Evolutionary conservation across 176 grass and related monocot genomes (phyloP), one percentile per base, ranked within the genome.

Genomic region (Ensete glaucum): DNA sequence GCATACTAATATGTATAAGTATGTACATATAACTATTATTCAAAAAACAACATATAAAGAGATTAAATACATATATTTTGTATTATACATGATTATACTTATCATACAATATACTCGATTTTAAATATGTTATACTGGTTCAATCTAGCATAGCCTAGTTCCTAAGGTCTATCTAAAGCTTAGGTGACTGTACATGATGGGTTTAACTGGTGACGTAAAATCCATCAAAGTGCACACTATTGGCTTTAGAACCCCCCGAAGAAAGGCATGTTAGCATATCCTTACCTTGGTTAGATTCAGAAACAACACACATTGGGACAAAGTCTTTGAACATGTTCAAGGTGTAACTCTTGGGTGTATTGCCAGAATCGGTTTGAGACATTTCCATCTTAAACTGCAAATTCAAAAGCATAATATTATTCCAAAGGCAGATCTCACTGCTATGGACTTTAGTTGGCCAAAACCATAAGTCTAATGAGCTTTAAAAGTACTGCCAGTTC

Each of bases 321-420:
- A 96, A 92, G 81, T 96, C 89, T 79, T 96, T 86, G 85, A 86
- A 96, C 87, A 92, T 92, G 74, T 96, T 96, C 62, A 92, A 75
- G 78, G 85, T 90, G 81, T 96, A 96, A 77, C 93, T 92, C 81
- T 88, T 96, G 64, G 93, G 89, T 65, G 83, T 86, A 82, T 92
- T 85, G 21, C 83, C 89, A 60, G 85, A 78, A 48, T 84, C 82
- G 49, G 77, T 73, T 76, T 86, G 89, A 73, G 87, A 76, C 89
- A 92, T 85, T 81, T 96, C 89, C 92, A 96, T 90, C 83, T 89
- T 96, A 81, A 96, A 96, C 92, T 96, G 87, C 56, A 16, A 87
- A 76, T 78, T 70, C 16, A 76, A 73, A 67, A 81, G 49, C 9
- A 53, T 12, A 22, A 2, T 15, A 43, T 34, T 34, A 68, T 12